phyloP scores from a whole-genome alignment of 495 filamentous ascomycete genomes.

The Diplogelasinospora grovesii region DNA sequence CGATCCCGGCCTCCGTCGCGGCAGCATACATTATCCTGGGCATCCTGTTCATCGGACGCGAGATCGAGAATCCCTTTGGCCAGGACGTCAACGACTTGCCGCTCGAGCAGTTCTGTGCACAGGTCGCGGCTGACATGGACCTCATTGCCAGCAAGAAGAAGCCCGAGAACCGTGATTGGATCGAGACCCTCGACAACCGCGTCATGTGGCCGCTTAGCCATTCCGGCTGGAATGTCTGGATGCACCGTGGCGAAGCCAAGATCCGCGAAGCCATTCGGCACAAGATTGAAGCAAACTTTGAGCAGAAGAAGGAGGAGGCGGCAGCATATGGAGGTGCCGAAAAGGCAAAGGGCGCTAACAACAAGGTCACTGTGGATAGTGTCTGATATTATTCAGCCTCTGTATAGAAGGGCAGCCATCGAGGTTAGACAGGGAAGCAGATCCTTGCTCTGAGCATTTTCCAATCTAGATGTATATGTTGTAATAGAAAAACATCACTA shows the following conservation, averaged over 20 bases:
- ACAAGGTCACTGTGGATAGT: too few species aligned
- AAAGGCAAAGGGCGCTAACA: too few species aligned
- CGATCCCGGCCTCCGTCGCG: conserved; percentile 76
- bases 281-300: conserved; percentile 32
- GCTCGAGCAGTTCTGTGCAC: conserved; percentile 67
- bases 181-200: conserved; percentile 50
- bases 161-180: conserved; percentile 52
- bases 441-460: too few species aligned
- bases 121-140: conserved; percentile 66
- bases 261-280: conserved; percentile 34
- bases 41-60: conserved; percentile 76
- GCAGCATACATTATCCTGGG: conserved; percentile 85
- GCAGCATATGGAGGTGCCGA: too few species aligned
- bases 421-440: too few species aligned
- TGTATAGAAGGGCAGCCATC: too few species aligned
- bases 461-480: too few species aligned
- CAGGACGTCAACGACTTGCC: conserved; percentile 82
- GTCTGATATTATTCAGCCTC: too few species aligned
- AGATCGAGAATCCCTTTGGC: conserved; percentile 88
- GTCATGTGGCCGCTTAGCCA: conserved; percentile 63
- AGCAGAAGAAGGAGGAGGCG: conserved; percentile 20
- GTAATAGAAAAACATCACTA: too few species aligned
- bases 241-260: conserved; percentile 43
- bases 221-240: conserved; percentile 54
- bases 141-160: conserved; percentile 56